These are phyloP conservation scores for Gynostemma pentaphyllum DNA, from an alignment of 306 rosid genomes.

Conservation along the genomic window DNA sequence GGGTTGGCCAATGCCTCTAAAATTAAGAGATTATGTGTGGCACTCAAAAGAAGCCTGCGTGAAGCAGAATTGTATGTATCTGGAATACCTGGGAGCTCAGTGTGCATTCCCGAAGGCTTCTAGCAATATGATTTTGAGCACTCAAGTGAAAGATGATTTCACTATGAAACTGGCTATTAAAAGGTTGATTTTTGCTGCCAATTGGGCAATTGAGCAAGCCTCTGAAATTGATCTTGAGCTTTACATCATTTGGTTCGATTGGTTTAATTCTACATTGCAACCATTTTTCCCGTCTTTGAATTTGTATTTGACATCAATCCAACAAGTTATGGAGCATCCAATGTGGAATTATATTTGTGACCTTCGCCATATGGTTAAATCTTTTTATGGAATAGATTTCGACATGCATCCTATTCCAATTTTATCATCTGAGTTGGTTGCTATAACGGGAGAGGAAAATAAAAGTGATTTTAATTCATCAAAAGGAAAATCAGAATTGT, in stretches of 20 bases:
- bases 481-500: constrained; percentile 7
- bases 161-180: constrained; percentile 30
- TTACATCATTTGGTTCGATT: constrained; percentile 50
- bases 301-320: constrained; percentile 23
- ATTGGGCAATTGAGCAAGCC: constrained; percentile 80
- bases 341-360: constrained; percentile 48
- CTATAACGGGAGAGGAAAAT: constrained; percentile 25
- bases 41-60: constrained; percentile 52
- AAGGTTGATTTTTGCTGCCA: constrained; percentile 66
- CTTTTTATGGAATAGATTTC: constrained; percentile 17
- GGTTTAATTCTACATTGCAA: constrained; percentile 45
- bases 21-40: constrained; percentile 41
- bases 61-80: constrained; percentile 64
- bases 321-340: constrained; percentile 44
- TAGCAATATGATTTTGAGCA: constrained; percentile 4
- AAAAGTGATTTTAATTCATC: constrained; percentile 19
- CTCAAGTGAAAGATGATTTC: constrained; percentile 15
- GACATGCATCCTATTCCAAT: constrained; percentile 41
- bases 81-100: constrained; percentile 55
- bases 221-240: constrained; percentile 47
- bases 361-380: constrained; percentile 12
- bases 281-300: constrained; percentile 44
- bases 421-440: constrained; percentile 41
- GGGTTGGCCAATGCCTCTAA: constrained; percentile 72
- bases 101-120: constrained; percentile 42